Evolutionary conservation across 768 basidiomycete species (phyloP).

Genomic region (Clitopilus passeckerianus): DNA sequence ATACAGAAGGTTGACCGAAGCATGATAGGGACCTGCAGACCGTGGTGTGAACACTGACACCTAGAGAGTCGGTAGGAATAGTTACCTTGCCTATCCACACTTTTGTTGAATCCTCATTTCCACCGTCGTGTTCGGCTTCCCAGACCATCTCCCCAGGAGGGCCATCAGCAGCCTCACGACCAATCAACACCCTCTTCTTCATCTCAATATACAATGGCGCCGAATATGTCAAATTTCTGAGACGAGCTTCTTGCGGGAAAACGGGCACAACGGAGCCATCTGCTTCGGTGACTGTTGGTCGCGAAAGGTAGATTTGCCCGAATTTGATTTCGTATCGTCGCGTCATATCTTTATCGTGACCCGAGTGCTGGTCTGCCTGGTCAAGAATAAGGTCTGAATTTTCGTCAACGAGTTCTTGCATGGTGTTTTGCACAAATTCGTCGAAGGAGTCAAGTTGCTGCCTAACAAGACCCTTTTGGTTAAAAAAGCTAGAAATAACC

Average conservation of each 20-base stretch:
- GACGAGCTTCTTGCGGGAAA: slow-evolving; percentile 94
- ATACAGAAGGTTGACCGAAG: slow-evolving; percentile 94
- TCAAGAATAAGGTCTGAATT: slow-evolving; percentile 93
- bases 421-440: slow-evolving; percentile 98
- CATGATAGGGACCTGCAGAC: slow-evolving; percentile 95
- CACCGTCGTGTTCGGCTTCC: slow-evolving; percentile 68
- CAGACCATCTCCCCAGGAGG: slow-evolving; percentile 76
- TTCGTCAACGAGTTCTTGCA: slow-evolving; percentile 99
- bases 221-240: slow-evolving; percentile 94
- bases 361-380: slow-evolving; percentile 94
- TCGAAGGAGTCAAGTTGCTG: slow-evolving; percentile 99
- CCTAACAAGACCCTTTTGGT: slow-evolving; percentile 94
- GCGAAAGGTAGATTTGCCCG: slow-evolving; percentile 94
- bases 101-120: slow-evolving; percentile 64
- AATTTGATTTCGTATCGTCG: slow-evolving; percentile 97
- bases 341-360: slow-evolving; percentile 72
- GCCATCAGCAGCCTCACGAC: slow-evolving; percentile 77
- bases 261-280: slow-evolving; percentile 93
- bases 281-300: slow-evolving; percentile 91
- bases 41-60: no score
- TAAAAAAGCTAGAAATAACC: slow-evolving; percentile 94
- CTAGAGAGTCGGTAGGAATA: no score
- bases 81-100: slow-evolving; percentile 93
- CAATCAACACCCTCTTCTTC: slow-evolving; percentile 78
- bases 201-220: slow-evolving; percentile 95